Evolutionary conservation across 306 rosid genomes (phyloP).

Genomic region (Mimosa bimucronata): DNA sequence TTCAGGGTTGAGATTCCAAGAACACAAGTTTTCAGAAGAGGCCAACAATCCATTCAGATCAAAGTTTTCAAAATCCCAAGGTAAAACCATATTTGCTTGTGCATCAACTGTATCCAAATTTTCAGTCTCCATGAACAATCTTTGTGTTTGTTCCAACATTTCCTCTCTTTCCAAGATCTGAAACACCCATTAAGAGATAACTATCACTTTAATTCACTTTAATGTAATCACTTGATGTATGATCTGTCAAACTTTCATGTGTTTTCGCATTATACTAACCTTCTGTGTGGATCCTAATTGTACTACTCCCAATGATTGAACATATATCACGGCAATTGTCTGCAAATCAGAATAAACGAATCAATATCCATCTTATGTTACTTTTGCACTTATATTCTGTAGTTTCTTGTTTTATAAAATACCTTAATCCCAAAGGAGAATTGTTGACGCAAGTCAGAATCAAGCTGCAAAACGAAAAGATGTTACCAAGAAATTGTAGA

Average conservation of each 20-base stretch:
- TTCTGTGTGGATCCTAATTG: slow-evolving; percentile 77
- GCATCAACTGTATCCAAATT: slow-evolving; percentile 28
- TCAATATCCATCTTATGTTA: slow-evolving; percentile 33
- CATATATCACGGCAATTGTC: slow-evolving; percentile 72
- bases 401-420: slow-evolving; percentile 21
- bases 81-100: slow-evolving; percentile 36
- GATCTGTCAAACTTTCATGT: neutral
- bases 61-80: slow-evolving; percentile 44
- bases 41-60: slow-evolving; percentile 57
- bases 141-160: slow-evolving; percentile 59
- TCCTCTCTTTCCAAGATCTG: slow-evolving; percentile 62
- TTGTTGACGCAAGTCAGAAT: slow-evolving; percentile 53
- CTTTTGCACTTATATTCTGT: neutral
- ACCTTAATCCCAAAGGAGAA: slow-evolving; percentile 84
- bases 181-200: slow-evolving; percentile 32
- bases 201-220: neutral
- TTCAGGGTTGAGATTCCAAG: slow-evolving; percentile 38
- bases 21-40: slow-evolving; percentile 49
- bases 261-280: slow-evolving; percentile 48
- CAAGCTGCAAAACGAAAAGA: slow-evolving; percentile 46
- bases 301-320: slow-evolving; percentile 63
- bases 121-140: slow-evolving; percentile 49
- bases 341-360: slow-evolving; percentile 46
- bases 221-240: neutral
- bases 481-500: slow-evolving; percentile 21